Conservation (phyloP, 306 rosid species). For the Luffa aegyptiaca region DNA sequence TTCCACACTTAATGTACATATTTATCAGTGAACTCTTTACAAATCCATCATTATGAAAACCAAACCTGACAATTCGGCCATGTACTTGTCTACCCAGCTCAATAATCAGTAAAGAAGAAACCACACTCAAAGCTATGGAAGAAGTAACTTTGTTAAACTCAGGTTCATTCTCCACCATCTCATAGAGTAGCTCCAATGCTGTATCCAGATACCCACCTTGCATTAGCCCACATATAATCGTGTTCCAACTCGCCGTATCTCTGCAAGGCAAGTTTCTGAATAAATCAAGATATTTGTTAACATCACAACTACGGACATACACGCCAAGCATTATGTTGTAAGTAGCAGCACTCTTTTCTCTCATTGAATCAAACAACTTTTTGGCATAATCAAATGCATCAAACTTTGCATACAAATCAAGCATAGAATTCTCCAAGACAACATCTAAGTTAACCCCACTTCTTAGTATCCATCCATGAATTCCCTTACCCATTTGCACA, state of each 20-base stretch:
- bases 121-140: constrained; percentile 65
- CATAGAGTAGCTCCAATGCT: constrained; percentile 49
- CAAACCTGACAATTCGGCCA: constrained; percentile 36
- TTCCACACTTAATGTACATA: constrained; percentile 63
- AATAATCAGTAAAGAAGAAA: constrained; percentile 40
- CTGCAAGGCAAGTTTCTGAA: constrained; percentile 48
- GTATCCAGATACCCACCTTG: constrained; percentile 35
- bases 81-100: constrained; percentile 82
- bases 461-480: constrained; percentile 72
- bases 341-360: constrained; percentile 38
- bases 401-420: constrained; percentile 67
- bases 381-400: constrained; percentile 40
- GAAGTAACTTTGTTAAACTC: constrained; percentile 39
- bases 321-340: constrained; percentile 70
- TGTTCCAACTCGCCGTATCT: constrained; percentile 81
- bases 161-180: constrained; percentile 45
- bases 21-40: constrained; percentile 58
- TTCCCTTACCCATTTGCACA: constrained; percentile 40
- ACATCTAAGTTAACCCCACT: constrained; percentile 57
- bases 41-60: constrained; percentile 39
- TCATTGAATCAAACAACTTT: constrained; percentile 41
- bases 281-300: constrained; percentile 47
- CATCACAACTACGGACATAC: constrained; percentile 38
- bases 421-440: constrained; percentile 58
- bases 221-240: constrained; percentile 60